Evolutionary conservation across 2,329 filamentous ascomycete genomes (phyloP), one percentile per base, ranked within the genome.

Genomic region (Pezizomycotina sp.): DNA sequence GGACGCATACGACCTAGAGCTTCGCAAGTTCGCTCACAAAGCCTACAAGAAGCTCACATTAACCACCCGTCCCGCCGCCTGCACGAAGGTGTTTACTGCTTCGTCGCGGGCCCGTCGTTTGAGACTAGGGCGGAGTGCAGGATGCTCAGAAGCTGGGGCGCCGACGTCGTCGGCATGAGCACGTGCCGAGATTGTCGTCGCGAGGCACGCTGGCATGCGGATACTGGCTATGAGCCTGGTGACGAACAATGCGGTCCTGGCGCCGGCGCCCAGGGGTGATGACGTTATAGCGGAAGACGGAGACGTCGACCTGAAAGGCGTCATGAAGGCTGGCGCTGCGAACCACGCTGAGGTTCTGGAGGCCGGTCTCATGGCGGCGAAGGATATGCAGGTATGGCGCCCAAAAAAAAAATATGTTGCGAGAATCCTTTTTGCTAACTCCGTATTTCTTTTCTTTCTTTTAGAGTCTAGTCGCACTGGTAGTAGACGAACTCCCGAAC

Each of bases 91-190:
- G 66, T 74, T 2, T 77, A 77, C 57, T 70, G 70, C 4, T 77
- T 69, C 51, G 69, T 72, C 28, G 65, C 63, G 12, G 71, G 71
- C 10, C 71, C 71, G 36, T 72, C 62, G 64, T 76, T 74, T 51
- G 72, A 76, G 52, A 76, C 71, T 2, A 60, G 72, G 42, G 70
- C 71, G 1, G 71, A 76, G 52, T 74, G 70, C 50, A 63, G 71
- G 12, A 65, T 75, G 63, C 59, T 77, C 41, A 61, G 62, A 24
- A 59, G 59, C 30, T 55, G 75, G 5, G 71, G 73, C 5, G 71
- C 70, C n/a, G 72, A 77, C 50, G 58, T 76, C n/a, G 72, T 77
- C 2, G 72, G 72, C 9, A 77, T 77, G 73, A 74, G 69, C 20
- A 77, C 73, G 1, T 18, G 73, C 73, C 5, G 73, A 77, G 51